Evolutionary conservation across 2,329 filamentous ascomycete species (phyloP).

Genomic region (Xylariaceae sp.): DNA sequence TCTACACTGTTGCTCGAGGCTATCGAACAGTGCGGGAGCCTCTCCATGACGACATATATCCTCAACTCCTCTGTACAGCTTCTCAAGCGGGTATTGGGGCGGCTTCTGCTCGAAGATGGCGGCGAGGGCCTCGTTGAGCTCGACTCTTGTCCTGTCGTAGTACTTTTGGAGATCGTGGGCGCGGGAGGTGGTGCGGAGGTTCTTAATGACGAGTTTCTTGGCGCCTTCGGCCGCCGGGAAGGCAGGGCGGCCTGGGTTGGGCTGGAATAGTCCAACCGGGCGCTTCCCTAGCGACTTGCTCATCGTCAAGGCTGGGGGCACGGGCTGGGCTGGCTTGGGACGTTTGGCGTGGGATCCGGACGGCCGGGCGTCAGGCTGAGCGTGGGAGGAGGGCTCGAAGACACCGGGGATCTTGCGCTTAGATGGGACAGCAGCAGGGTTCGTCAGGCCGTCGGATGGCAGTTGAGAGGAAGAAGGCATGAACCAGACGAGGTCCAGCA

Average conservation of each 20-base stretch:
- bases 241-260: conserved; percentile 36
- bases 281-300: conserved; percentile 18
- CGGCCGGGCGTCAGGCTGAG: conserved; percentile 4
- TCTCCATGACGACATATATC: conserved; percentile 81
- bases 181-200: conserved; percentile 64
- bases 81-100: conserved; percentile 74
- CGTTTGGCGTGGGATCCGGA: conserved; percentile 22
- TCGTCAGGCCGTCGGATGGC: conserved; percentile 25
- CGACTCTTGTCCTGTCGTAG: conserved; percentile 70
- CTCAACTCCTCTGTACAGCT: conserved; percentile 86
- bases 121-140: conserved; percentile 70
- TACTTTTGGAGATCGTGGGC: conserved; percentile 69
- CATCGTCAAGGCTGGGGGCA: conserved; percentile 12
- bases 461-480: conserved; percentile 29
- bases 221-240: conserved; percentile 76
- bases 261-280: conserved; percentile 45
- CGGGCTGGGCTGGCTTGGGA: conserved; percentile 13
- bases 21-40: conserved; percentile 64
- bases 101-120: conserved; percentile 67
- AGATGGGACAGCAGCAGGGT: conserved; percentile 23
- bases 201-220: conserved; percentile 91
- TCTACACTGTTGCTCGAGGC: conserved; percentile 65
- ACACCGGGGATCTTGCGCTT: conserved; percentile 25
- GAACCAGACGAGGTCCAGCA: conserved; percentile 29
- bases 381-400: conserved; percentile 8